phyloP scores from a whole-genome alignment of 1,284 basidiomycete genomes.

The Macrocystidia cucumis region DNA sequence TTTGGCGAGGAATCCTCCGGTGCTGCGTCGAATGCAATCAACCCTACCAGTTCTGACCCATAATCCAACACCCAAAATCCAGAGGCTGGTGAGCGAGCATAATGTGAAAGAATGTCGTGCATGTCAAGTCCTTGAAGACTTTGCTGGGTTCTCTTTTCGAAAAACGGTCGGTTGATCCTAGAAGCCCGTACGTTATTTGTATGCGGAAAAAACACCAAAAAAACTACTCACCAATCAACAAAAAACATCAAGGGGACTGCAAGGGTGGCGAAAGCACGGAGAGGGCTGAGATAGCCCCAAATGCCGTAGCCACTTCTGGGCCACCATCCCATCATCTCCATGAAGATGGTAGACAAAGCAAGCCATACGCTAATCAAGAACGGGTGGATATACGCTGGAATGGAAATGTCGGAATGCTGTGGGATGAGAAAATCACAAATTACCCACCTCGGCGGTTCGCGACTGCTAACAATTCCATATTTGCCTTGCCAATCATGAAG shows the following conservation, averaged over 20 bases:
- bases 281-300: constrained; percentile 45
- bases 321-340: constrained; percentile 61
- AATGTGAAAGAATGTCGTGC: constrained; percentile 44
- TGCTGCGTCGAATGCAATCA: constrained; percentile 67
- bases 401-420: background rate
- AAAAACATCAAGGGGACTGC: constrained; percentile 60
- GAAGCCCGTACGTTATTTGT: constrained; percentile 1
- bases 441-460: constrained; percentile 59
- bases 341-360: constrained; percentile 45
- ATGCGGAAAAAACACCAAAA: background rate
- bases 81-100: constrained; percentile 50
- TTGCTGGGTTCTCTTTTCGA: constrained; percentile 48
- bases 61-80: constrained; percentile 67
- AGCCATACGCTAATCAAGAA: constrained; percentile 54
- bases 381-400: constrained; percentile 53
- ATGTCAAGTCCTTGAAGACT: constrained; percentile 56
- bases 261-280: constrained; percentile 59
- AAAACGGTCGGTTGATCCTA: constrained; percentile 66
- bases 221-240: constrained; percentile 59
- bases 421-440: background rate
- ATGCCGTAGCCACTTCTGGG: constrained; percentile 35
- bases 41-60: constrained; percentile 51
- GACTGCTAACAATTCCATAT: constrained; percentile 63
- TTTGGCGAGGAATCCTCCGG: constrained; percentile 19
- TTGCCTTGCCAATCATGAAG: constrained; percentile 61